Conservation (phyloP, 164 flowering plant genomes). For the Magnolia sinica region DNA sequence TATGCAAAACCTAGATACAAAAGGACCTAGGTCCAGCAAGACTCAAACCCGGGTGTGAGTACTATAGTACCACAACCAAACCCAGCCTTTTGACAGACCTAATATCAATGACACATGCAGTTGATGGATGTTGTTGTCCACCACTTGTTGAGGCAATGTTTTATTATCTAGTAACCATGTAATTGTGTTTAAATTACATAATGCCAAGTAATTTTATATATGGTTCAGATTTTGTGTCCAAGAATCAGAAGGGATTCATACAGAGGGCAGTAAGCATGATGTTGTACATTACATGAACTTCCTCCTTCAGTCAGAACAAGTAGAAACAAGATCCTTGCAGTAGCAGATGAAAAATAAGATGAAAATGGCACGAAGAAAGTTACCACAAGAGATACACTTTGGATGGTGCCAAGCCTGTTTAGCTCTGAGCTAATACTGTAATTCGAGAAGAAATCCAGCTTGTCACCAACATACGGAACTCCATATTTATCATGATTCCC, state of each 20-base stretch:
- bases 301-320: neutral
- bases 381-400: conserved; percentile 21
- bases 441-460: conserved; percentile 24
- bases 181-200: no score
- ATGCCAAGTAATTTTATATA: no score
- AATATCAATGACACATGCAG: neutral
- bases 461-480: conserved; percentile 17
- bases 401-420: conserved; percentile 17
- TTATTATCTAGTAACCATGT: no score
- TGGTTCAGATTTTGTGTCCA: no score
- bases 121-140: neutral
- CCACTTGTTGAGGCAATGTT: neutral
- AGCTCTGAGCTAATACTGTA: conserved; percentile 20
- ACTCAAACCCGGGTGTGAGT: no score
- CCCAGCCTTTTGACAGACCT: no score
- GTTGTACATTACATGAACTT: neutral
- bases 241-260: neutral
- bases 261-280: neutral
- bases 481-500: conserved; percentile 26
- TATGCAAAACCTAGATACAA: no score
- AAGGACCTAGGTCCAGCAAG: no score
- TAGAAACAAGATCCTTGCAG: neutral
- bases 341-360: neutral
- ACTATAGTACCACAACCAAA: no score
- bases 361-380: neutral